Conservation (phyloP, 1,284 basidiomycete species). For the Coniferiporia sulphurascens region DNA sequence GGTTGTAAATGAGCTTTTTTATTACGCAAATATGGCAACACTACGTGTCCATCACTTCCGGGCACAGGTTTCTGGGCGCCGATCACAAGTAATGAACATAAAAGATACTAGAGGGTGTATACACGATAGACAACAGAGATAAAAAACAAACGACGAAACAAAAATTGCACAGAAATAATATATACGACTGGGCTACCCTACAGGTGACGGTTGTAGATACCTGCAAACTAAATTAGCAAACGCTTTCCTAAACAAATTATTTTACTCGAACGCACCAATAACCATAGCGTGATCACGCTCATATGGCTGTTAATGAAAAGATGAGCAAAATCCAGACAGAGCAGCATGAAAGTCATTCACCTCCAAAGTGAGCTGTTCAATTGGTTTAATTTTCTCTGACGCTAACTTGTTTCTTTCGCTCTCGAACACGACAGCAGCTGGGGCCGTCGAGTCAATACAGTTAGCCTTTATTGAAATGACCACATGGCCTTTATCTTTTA, state of each 20-base stretch:
- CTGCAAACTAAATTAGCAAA: conserved; percentile 29
- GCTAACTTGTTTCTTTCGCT: conserved; percentile 85
- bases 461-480: conserved; percentile 99
- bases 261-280: conserved; percentile 39
- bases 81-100: background rate
- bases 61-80: background rate
- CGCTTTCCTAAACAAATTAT: background rate
- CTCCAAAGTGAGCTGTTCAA: conserved; percentile 90
- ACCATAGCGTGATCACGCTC: conserved; percentile 85
- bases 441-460: conserved; percentile 95
- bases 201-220: conserved; percentile 48
- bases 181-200: conserved; percentile 16
- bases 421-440: conserved; percentile 88
- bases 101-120: background rate
- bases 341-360: conserved; percentile 4
- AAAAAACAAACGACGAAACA: conserved; percentile 14
- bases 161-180: conserved; percentile 6
- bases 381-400: conserved; percentile 81
- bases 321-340: background rate
- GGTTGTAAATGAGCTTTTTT: background rate
- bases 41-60: background rate
- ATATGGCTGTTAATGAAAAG: conserved; percentile 43
- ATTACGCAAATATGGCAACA: conserved; percentile 1
- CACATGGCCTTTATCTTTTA: conserved; percentile 90
- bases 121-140: conserved; percentile 2